Evolutionary conservation across 805 yeast species (phyloP).

Genomic region (Wickerhamomyces xylosicus): DNA sequence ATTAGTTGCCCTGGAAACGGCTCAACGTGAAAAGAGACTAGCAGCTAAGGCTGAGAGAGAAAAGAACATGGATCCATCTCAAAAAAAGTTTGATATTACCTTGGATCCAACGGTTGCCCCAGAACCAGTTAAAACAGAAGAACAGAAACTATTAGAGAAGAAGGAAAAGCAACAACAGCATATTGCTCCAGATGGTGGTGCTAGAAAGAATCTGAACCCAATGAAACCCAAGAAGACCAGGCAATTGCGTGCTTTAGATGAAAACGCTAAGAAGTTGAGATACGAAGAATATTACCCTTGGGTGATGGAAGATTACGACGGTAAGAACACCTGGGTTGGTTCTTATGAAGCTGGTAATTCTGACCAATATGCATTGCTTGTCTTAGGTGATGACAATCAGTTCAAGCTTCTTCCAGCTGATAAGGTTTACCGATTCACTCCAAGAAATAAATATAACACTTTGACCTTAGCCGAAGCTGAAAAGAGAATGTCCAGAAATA

Average conservation of each 20-base stretch:
- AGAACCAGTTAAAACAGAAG: slow-evolving; percentile 23
- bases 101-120: slow-evolving; percentile 21
- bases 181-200: slow-evolving; percentile 91
- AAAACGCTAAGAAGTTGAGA: slow-evolving; percentile 70
- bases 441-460: slow-evolving; percentile 87
- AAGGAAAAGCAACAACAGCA: slow-evolving; percentile 34
- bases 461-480: slow-evolving; percentile 95
- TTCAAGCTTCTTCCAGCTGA: slow-evolving; percentile 94
- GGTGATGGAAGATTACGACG: slow-evolving; percentile 96
- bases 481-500: slow-evolving; percentile 77
- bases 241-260: slow-evolving; percentile 74
- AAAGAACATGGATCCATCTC: slow-evolving; percentile 5
- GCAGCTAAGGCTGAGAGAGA: slow-evolving; percentile 13
- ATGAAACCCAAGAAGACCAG: slow-evolving; percentile 74
- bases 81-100: slow-evolving; percentile 5
- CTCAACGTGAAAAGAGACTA: slow-evolving; percentile 20
- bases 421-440: slow-evolving; percentile 87
- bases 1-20: slow-evolving; percentile 22
- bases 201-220: slow-evolving; percentile 51
- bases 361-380: slow-evolving; percentile 77
- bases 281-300: slow-evolving; percentile 97
- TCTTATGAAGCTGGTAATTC: slow-evolving; percentile 84
- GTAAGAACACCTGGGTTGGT: slow-evolving; percentile 90
- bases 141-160: slow-evolving; percentile 26
- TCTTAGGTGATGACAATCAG: slow-evolving; percentile 49